Base-by-base conservation (phyloP, 2,329 filamentous ascomycete species). In the Penicillium decumbens region DNA sequence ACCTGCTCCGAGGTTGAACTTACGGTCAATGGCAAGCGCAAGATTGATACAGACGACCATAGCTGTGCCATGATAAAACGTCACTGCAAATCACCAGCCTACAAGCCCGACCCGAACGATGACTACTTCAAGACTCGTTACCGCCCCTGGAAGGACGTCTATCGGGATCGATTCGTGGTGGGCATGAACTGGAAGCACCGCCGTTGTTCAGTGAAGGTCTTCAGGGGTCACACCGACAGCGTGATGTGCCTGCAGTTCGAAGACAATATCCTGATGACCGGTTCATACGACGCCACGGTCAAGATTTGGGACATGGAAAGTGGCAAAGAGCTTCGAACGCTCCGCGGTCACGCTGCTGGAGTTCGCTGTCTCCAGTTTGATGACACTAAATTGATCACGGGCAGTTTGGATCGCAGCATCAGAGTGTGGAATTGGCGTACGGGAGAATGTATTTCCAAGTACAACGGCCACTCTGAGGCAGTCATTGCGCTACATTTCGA, bases 171-270 rank as follows among this genome's bases (percentile, higher is more conserved):
- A 13, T 97, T 92, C 77, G 93, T 92, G 68, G 90, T 98, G 41
- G 92, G 93, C 44, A 93, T 86, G 52, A 97, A 97, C 68, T 98
- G 93, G 93, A 95, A 95, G 68, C 90, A 95, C 56, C 92, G 93
- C 3, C 84, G 92, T 32, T 97, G 87, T 72, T 85, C 85, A 6
- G 86, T 88, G 58, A 90, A 86, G 65, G 82, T 87, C 10, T 89
- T 98, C 69, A 85, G 85, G 59, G 92, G 91, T 1, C 86, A 97
- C 69, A 85, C 82, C 9, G 96, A 96, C 65, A 92, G 92, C 33
- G 84, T 93, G 51, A 93, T 85, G 80, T 85, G 82, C 59, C 70
- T 87, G 35, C 83, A 87, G 61, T 85, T 98, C 54, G 88, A 95
- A 59, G 91, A 97, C 58, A 89, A 88, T 59, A 88, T 95, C 51